Evolutionary conservation across 768 basidiomycete genomes (phyloP).

Genomic region (Boletellus emodensis): DNA sequence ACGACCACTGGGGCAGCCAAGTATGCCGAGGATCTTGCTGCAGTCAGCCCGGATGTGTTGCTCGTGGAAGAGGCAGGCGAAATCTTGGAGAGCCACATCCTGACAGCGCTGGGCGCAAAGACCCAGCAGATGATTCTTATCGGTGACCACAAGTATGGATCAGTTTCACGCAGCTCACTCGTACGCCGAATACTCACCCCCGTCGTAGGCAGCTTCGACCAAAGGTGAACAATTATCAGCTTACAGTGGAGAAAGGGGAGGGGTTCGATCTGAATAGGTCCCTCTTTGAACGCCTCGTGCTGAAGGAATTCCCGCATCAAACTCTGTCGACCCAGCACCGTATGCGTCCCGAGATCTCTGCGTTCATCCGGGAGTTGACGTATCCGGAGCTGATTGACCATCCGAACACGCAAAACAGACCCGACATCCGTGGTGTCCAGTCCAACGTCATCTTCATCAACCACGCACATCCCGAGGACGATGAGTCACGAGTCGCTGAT

Average conservation of each 20-base stretch:
- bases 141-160: slow-evolving; percentile 63
- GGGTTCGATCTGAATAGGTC: slow-evolving; percentile 66
- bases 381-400: slow-evolving; percentile 69
- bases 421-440: slow-evolving; percentile 50
- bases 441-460: slow-evolving; percentile 62
- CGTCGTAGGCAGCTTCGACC: slow-evolving; percentile 61
- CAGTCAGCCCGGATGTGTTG: slow-evolving; percentile 47
- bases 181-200: not conserved
- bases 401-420: slow-evolving; percentile 42
- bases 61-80: slow-evolving; percentile 75
- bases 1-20: slow-evolving; percentile 72
- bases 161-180: not conserved
- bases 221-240: slow-evolving; percentile 60
- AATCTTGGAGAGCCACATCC: slow-evolving; percentile 63
- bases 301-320: slow-evolving; percentile 58
- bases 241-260: slow-evolving; percentile 68
- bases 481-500: slow-evolving; percentile 39
- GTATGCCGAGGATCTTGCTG: slow-evolving; percentile 46
- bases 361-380: slow-evolving; percentile 56
- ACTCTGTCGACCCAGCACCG: slow-evolving; percentile 59
- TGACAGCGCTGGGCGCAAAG: slow-evolving; percentile 50
- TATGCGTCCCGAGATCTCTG: slow-evolving; percentile 74
- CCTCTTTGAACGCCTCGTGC: slow-evolving; percentile 65
- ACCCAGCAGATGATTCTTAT: slow-evolving; percentile 61
- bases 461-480: slow-evolving; percentile 56